phyloP scores from a whole-genome alignment of 768 basidiomycete genomes.

The Russula dissimulans region DNA sequence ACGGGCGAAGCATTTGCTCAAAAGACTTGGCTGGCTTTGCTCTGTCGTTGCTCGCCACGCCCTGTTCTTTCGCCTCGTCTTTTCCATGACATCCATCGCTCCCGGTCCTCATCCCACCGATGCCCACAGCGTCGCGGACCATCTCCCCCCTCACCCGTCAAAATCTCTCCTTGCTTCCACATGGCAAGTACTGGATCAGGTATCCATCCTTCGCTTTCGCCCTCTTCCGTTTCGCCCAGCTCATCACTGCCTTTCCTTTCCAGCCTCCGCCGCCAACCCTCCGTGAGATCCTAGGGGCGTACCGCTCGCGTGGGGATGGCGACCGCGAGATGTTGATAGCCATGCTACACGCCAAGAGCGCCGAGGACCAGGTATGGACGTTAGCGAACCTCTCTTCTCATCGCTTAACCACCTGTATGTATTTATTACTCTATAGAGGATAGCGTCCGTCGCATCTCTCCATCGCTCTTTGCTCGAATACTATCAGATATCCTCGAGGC shows the following conservation, averaged over 20 bases:
- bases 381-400: background rate
- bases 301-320: constrained; percentile 77
- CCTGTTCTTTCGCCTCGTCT: background rate
- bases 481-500: constrained; percentile 25
- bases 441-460: constrained; percentile 60
- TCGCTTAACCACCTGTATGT: background rate
- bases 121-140: constrained; percentile 1
- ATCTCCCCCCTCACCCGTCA: constrained; percentile 11
- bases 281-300: constrained; percentile 80
- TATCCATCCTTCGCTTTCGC: constrained; percentile 16
- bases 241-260: background rate
- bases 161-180: constrained; percentile 35
- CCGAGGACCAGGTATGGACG: constrained; percentile 77
- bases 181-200: constrained; percentile 41
- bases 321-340: constrained; percentile 87
- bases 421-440: constrained; percentile 38
- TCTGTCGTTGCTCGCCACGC: background rate
- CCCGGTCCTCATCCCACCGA: constrained; percentile 10
- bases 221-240: background rate
- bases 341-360: constrained; percentile 85
- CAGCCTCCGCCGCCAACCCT: constrained; percentile 74
- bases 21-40: constrained; percentile 16
- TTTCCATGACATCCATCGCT: constrained; percentile 17
- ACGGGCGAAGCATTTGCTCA: constrained; percentile 18
- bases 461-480: constrained; percentile 65